Conservation (phyloP, 768 basidiomycete genomes). For the Boletus rex-veris region DNA sequence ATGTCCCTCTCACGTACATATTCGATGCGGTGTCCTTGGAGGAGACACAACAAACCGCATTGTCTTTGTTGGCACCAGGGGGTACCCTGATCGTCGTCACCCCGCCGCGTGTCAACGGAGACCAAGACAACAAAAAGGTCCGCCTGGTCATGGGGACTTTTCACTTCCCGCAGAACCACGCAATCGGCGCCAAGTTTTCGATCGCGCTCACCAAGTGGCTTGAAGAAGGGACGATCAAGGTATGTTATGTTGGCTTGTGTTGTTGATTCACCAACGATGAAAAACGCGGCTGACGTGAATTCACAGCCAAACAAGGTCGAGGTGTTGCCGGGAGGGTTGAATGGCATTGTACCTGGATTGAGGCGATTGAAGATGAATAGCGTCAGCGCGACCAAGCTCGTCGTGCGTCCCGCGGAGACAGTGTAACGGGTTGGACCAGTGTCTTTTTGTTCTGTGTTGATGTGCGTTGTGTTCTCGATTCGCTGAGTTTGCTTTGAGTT, state of each 20-base stretch:
- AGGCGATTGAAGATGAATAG: constrained; percentile 25
- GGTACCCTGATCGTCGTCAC: constrained; percentile 25
- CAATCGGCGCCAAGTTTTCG: constrained; percentile 10
- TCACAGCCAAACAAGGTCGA: constrained; percentile 36
- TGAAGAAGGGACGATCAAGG: constrained; percentile 17
- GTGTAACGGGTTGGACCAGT: neutral
- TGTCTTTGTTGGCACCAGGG: constrained; percentile 28
- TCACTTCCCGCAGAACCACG: constrained; percentile 1
- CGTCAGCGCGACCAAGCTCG: constrained; percentile 40
- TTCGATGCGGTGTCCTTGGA: constrained; percentile 32
- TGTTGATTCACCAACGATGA: neutral
- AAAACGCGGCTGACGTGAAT: neutral
- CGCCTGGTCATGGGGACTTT: constrained; percentile 3
- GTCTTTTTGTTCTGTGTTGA: no score
- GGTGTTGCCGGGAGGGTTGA: constrained; percentile 36
- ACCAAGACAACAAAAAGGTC: neutral
- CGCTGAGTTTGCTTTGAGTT: no score
- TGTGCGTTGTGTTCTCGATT: no score
- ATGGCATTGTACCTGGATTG: constrained; percentile 32
- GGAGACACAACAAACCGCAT: constrained; percentile 33
- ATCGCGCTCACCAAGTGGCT: constrained; percentile 14
- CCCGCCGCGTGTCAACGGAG: neutral
- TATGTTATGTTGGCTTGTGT: neutral
- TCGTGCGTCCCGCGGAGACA: constrained; percentile 26
- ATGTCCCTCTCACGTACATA: constrained; percentile 3